phyloP scores from a whole-genome alignment of 1,284 basidiomycete genomes.

The Athelia sp. region DNA sequence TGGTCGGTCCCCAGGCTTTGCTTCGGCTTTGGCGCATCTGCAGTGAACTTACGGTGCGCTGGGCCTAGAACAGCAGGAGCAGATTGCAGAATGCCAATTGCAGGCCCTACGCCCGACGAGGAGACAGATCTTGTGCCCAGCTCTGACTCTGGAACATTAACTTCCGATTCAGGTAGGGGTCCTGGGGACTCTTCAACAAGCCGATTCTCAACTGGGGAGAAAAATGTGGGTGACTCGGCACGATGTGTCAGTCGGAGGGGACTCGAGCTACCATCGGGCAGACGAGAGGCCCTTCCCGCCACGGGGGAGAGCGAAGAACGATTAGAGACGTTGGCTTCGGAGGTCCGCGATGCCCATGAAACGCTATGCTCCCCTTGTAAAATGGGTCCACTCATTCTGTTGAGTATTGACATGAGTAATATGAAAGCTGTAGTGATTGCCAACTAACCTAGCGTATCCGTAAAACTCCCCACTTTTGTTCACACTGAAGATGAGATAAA shows the following conservation, averaged over 20 bases:
- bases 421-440: not conserved
- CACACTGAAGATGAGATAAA: conserved; percentile 86
- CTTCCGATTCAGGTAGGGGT: conserved; percentile 14
- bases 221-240: conserved; percentile 16
- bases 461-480: conserved; percentile 91
- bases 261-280: conserved; percentile 14
- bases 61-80: conserved; percentile 50
- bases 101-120: conserved; percentile 6
- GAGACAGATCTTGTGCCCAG: too few relatives aligned
- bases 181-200: conserved; percentile 40
- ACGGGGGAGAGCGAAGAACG: conserved; percentile 21
- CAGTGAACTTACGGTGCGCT: conserved; percentile 29
- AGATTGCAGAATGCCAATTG: conserved; percentile 23
- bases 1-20: conserved; percentile 26
- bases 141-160: not conserved
- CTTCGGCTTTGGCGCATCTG: conserved; percentile 16
- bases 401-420: not conserved
- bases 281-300: conserved; percentile 11
- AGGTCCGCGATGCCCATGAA: conserved; percentile 50
- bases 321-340: conserved; percentile 28
- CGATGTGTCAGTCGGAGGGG: conserved; percentile 1
- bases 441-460: conserved; percentile 72
- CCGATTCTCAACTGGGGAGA: conserved; percentile 35
- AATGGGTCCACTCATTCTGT: conserved; percentile 64
- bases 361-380: conserved; percentile 44